A percentile compares a stretch with the other conserved stretches of the same genome.
These are phyloP conservation scores for Neonectria sp. DNA, from an alignment of 2,329 filamentous ascomycete species.

Conservation along the genomic window DNA sequence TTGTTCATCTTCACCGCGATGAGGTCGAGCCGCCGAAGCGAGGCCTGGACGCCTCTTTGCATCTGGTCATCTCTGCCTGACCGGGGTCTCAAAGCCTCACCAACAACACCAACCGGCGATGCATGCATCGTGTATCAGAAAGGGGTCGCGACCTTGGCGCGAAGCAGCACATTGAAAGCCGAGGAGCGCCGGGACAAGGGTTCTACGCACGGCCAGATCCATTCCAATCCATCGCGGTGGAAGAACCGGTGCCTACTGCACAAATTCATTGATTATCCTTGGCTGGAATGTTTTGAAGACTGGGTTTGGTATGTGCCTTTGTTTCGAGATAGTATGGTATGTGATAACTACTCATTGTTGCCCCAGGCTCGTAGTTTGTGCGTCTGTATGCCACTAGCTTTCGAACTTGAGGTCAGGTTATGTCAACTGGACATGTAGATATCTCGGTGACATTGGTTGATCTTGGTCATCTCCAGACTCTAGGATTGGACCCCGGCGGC, in stretches of 20 bases:
- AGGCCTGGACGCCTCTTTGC: background rate
- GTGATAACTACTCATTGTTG: background rate
- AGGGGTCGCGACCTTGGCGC: constrained; percentile 36
- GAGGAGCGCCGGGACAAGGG: constrained; percentile 36
- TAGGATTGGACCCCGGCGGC: background rate
- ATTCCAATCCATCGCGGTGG: constrained; percentile 38
- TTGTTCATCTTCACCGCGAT: background rate
- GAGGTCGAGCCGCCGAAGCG: constrained; percentile 1
- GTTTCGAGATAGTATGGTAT: constrained; percentile 14
- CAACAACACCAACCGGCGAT: constrained; percentile 17
- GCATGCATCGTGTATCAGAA: constrained; percentile 39
- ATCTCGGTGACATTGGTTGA: background rate
- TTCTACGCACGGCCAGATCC: constrained; percentile 23
- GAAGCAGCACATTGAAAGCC: constrained; percentile 17
- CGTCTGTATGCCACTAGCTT: background rate
- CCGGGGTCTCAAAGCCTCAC: constrained; percentile 17
- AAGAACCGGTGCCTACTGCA: background rate
- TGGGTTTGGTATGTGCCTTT: constrained; percentile 36
- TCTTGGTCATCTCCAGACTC: too few relatives aligned
- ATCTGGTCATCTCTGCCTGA: constrained; percentile 8
- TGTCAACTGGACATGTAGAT: background rate
- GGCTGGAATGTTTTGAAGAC: constrained; percentile 29
- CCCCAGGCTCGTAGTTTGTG: background rate
- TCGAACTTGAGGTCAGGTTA: background rate
- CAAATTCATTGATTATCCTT: constrained; percentile 17